Percentiles rank a stretch among this genome's conserved stretches.
Evolutionary conservation across 1,284 basidiomycete species (phyloP).

Genomic region (Sporisorium sorghi): DNA sequence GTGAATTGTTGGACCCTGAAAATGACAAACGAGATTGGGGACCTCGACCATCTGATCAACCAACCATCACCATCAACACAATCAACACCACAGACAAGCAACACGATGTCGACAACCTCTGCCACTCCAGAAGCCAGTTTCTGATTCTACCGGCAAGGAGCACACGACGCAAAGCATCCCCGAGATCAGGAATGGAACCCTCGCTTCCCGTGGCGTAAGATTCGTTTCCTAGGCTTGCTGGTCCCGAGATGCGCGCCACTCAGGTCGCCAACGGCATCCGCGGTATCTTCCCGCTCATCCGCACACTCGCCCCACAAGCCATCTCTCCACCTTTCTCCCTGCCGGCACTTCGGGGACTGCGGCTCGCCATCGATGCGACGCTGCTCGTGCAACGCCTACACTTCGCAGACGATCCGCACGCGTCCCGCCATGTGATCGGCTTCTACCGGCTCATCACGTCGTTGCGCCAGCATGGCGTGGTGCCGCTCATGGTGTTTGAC

Average conservation of each 20-base stretch:
- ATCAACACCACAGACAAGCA: not conserved
- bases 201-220: not conserved
- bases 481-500: conserved; percentile 63
- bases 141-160: not conserved
- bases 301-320: conserved; percentile 26
- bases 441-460: conserved; percentile 55
- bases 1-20: conserved; percentile 5
- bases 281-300: conserved; percentile 57
- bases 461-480: conserved; percentile 44
- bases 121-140: not conserved
- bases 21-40: not conserved
- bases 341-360: conserved; percentile 33
- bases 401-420: conserved; percentile 54
- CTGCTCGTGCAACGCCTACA: conserved; percentile 53
- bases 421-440: conserved; percentile 58
- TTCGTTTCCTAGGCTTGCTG: not conserved
- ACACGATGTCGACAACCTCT: not conserved
- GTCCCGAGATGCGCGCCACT: conserved; percentile 30
- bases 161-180: not conserved
- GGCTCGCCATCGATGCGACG: conserved; percentile 61
- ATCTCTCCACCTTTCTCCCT: conserved; percentile 40
- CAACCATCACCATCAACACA: not conserved
- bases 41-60: not conserved
- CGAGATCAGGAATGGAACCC: not conserved
- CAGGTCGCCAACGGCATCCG: conserved; percentile 31